phyloP scores from a whole-genome alignment of 2,329 filamentous ascomycete species.

The Apiospora pterosperma region DNA sequence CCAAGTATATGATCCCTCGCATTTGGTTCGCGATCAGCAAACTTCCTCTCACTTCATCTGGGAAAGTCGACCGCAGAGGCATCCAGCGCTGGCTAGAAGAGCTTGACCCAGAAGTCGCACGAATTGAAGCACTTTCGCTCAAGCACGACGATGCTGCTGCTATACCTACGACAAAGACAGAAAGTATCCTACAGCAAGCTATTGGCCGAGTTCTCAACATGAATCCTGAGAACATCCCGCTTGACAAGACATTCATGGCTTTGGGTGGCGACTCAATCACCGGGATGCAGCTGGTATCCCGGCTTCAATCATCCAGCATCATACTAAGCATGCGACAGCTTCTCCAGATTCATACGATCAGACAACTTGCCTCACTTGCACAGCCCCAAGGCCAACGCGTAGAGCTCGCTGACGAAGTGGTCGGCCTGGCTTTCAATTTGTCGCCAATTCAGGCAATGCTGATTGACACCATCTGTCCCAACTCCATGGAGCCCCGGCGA shows the following conservation, averaged over 20 bases:
- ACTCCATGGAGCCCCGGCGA: not conserved
- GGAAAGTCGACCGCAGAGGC: slow-evolving; percentile 13
- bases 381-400: not conserved
- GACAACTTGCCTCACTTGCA: not conserved
- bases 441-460: not conserved
- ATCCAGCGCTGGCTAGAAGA: slow-evolving; percentile 9
- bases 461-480: not conserved
- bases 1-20: slow-evolving; percentile 7
- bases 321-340: slow-evolving; percentile 7
- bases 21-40: slow-evolving; percentile 9
- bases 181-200: slow-evolving; percentile 8
- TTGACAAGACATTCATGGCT: slow-evolving; percentile 57
- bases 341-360: not conserved
- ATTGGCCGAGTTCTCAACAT: slow-evolving; percentile 10
- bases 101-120: slow-evolving; percentile 5
- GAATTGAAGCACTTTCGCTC: not conserved
- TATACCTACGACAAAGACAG: slow-evolving; percentile 6
- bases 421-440: not conserved
- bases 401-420: not conserved
- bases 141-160: not conserved
- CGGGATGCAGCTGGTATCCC: slow-evolving; percentile 58
- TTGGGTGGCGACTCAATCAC: slow-evolving; percentile 58
- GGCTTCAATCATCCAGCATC: not conserved
- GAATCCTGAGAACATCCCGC: slow-evolving; percentile 29
- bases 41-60: slow-evolving; percentile 11